These are phyloP conservation scores for Gracilaria domingensis DNA, from an alignment of 23 red algal genomes.

Conservation along the genomic window DNA sequence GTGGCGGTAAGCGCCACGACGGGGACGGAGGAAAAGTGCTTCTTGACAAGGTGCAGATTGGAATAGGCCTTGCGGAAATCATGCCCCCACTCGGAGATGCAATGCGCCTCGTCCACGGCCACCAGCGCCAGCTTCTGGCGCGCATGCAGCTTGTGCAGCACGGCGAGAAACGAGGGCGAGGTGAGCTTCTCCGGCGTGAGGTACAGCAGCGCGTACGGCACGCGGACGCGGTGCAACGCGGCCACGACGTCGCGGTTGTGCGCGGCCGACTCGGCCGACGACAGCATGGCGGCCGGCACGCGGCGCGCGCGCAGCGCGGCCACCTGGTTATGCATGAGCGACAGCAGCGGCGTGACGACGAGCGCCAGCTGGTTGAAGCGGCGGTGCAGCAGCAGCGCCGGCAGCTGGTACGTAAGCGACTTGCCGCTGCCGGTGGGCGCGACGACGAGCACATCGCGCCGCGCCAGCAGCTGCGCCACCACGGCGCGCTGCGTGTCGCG, in stretches of 20 bases:
- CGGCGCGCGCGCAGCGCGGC: conserved; percentile 46
- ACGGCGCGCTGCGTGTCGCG: conserved; percentile 38
- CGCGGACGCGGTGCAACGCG: conserved; percentile 17
- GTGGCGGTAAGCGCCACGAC: conserved; percentile 92
- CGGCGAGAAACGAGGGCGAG: conserved; percentile 37
- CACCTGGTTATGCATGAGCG: conserved; percentile 94
- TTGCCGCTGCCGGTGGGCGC: conserved; percentile 75
- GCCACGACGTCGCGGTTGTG: conserved; percentile 37
- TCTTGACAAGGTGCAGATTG: conserved; percentile 64
- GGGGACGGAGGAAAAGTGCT: conserved; percentile 63
- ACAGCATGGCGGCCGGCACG: conserved; percentile 76
- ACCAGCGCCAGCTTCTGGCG: conserved; percentile 66
- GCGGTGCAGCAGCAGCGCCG: conserved; percentile 63
- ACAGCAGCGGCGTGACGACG: conserved; percentile 82
- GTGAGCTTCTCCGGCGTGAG: conserved; percentile 88
- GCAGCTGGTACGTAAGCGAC: conserved; percentile 79
- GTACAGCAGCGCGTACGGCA: conserved; percentile 78
- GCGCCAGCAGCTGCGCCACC: conserved; percentile 32
- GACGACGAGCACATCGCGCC: conserved; percentile 58
- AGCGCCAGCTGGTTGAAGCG: conserved; percentile 51
- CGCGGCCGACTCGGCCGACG: conserved; percentile 35
- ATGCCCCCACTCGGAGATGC: conserved; percentile 92
- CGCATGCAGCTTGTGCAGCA: conserved; percentile 51
- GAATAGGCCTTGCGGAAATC: conserved; percentile 91
- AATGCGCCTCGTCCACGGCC: conserved; percentile 94